Conservation (phyloP, 345 rosid species). For the Firmiana major region DNA sequence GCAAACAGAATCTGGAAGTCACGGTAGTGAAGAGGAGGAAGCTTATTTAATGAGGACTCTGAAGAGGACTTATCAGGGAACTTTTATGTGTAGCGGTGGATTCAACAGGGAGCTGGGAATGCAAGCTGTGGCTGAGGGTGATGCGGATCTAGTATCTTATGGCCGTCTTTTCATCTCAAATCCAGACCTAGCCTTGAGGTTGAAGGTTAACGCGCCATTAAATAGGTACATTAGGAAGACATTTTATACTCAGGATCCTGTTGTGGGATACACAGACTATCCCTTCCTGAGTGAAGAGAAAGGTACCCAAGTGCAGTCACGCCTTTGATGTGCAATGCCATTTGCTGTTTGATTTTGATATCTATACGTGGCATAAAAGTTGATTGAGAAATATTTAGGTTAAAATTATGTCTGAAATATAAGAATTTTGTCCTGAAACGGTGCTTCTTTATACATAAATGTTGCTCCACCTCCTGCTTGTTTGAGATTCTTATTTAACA, state of each 20-base stretch:
- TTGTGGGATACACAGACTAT: conserved; percentile 76
- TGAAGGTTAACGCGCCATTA: conserved; percentile 50
- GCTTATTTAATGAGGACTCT: conserved; percentile 45
- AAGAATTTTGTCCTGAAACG: background rate
- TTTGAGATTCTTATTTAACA: background rate
- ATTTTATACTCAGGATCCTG: conserved; percentile 67
- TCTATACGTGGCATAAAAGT: too few relatives aligned
- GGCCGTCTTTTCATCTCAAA: conserved; percentile 83
- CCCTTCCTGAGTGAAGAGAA: conserved; percentile 33
- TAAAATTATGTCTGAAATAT: background rate
- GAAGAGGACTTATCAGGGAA: conserved; percentile 59
- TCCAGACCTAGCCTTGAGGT: conserved; percentile 68
- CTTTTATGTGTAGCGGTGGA: conserved; percentile 75
- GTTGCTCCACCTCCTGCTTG: too few relatives aligned
- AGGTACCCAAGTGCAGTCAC: background rate
- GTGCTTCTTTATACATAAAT: background rate
- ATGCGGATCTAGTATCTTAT: conserved; percentile 70
- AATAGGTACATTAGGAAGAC: conserved; percentile 61
- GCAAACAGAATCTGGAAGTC: conserved; percentile 54
- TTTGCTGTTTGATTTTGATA: background rate
- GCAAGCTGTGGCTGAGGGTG: conserved; percentile 59
- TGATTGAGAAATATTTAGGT: too few relatives aligned
- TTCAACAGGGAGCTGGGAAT: conserved; percentile 65
- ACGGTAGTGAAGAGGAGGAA: conserved; percentile 58
- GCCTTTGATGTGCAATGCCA: background rate